Evolutionary conservation across 768 basidiomycete genomes (phyloP).

Genomic region (Boletus fagicola): DNA sequence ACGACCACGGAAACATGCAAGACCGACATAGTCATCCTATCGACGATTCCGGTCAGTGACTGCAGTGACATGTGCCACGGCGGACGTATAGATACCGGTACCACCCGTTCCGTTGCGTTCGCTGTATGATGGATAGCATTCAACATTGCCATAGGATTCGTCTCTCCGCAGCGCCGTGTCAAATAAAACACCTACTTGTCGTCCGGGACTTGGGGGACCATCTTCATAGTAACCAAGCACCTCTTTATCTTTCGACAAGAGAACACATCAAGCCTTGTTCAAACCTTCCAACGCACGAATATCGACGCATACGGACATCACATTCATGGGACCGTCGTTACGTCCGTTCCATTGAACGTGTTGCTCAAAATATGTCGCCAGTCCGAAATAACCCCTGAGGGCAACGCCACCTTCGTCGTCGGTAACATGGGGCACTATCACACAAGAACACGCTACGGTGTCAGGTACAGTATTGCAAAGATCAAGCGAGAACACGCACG

Average conservation of each 20-base stretch:
- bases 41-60: background rate
- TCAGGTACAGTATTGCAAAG: background rate
- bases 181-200: background rate
- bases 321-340: background rate
- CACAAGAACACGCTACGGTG: background rate
- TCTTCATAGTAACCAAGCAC: background rate
- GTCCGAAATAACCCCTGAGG: background rate
- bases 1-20: background rate
- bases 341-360: background rate
- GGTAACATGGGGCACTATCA: background rate
- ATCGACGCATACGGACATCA: background rate
- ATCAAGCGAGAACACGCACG: background rate
- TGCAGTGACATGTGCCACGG: background rate
- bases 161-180: background rate
- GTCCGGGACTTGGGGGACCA: background rate
- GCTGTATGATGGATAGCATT: background rate
- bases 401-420: background rate
- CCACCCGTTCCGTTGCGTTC: slow-evolving; percentile 1
- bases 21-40: background rate
- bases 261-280: background rate
- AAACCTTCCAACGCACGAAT: background rate
- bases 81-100: slow-evolving; percentile 1
- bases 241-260: background rate
- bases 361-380: background rate
- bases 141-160: background rate